Base-by-base conservation (phyloP, 2,329 filamentous ascomycete genomes). In the Macroventuria anomochaeta region DNA sequence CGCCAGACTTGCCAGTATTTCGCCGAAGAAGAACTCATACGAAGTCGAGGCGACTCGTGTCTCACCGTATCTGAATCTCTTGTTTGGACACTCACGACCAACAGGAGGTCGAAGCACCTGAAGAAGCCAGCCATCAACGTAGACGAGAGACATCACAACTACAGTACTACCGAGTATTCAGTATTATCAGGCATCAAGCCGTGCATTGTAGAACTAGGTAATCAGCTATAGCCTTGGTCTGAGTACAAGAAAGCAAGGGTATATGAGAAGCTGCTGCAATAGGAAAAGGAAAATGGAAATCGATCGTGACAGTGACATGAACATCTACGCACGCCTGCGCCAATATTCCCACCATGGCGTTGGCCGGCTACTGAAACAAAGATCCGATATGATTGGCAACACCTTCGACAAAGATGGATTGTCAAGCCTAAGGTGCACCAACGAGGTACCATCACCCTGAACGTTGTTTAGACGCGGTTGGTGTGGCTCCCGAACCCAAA, bases 401-500 rank as follows among this genome's bases (percentile, higher is more conserved):
- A 8, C 21, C 15, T 29, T 26, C n/a, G n/a, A 40, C 18, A 26
- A 10, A 41, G 6, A 5, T 13, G 28, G 15, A 8, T 10, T 17
- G 12, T 13, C 15, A 7, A 7, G 23, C 25, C 8, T 2, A 11
- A 17, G 8, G 13, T 40, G 25, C 26, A 17, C 2, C 17, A 7
- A 21, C 11, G 2, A 28, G 15, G 12, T 29, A 21, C 15, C n/a
- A 7, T 23, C n/a, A 7, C 25, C 6, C 12, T 15, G 17, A 3
- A 13, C 6, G 31, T n/a, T 34, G 7, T 50, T 17, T 63, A 64
- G 18, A 63, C 52, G 26, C 53, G 54, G 52, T 57, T 41, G 36
- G 32, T 29, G 37, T 51, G 25, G 18, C 31, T 49, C 15, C 63
- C 61, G n/a, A 65, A 50, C 4, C 57, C 65, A 47, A 68, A 68